Base-by-base conservation (phyloP, 176 grass and related monocot species). In the Phoenix dactylifera region DNA sequence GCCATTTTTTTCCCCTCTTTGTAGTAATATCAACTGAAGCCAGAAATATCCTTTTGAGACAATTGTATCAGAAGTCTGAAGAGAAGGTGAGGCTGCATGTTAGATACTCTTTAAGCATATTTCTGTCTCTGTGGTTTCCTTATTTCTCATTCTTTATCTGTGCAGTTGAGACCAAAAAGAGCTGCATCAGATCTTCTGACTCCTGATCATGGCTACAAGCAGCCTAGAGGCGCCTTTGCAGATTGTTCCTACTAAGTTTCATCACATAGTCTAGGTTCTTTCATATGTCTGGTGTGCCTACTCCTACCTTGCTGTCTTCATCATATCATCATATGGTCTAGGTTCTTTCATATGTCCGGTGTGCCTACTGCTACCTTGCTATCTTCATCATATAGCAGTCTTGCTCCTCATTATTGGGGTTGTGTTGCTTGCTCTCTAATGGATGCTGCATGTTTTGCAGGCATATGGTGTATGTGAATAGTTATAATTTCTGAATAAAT, bases 11-110 rank as follows among this genome's bases (percentile, higher is more conserved):
- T 9, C 64, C 6, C 44, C 30, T 0, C 54, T 63, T 70, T 81
- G 68, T 68, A 90, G 86, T 96, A 55, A 96, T 96, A 75, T 77
- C 80, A 55, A 90, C 80, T 7, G 91, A 90, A 66, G 44, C 75
- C 44, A 87, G 72, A 75, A 90, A 90, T 75, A 96, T 96, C 68
- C 72, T 90, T 32, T 16, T 90, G 73, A 79, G 80, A 67, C 80
- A 90, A 58, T 87, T 96, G 19, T 90, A 90, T 50, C 29, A 85
- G 17, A 90, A 85, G 61, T 88, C 80, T 0, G 86, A 89, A 62
- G 86, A 96, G 62, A 87, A 96, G 91, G 86, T 96, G 24, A 67
- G 51, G 26, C 50, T 57, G 26, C 26, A 65, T 32, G 6, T 49
- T 7, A 22, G 67, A 7, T 49, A 4, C 32, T 49, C 24, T 19